Evolutionary conservation across 2,329 filamentous ascomycete species (phyloP), one percentile per base, ranked within the genome.

Genomic region (Verticillium dahliae): DNA sequence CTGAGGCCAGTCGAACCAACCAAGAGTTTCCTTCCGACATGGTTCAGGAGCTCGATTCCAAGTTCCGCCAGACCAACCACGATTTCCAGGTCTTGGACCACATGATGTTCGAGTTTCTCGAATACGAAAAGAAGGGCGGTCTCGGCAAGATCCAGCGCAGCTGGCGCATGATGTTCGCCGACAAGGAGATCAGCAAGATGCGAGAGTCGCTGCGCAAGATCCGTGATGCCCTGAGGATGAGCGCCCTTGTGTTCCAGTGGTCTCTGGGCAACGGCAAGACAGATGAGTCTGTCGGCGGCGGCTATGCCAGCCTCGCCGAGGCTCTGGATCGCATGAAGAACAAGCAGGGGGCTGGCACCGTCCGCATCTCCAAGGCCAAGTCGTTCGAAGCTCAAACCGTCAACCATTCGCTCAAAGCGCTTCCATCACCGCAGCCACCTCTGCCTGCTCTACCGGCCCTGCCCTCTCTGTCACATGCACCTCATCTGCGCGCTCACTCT

Each of bases 71-170:
- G 31, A 83, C 85, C 11, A 80, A 85, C 66, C 78, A 80, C 52
- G 85, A 89, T 68, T 89, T 90, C 69, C 79, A 83, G 62, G 77
- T 84, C 2, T 78, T 90, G 1, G 83, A 88, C 66, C 83, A 88
- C 66, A 80, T 89, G 77, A 78, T 90, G 22, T 74, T 76, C 68
- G 85, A 83, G 67, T 81, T 86, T 63, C 76, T 89, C 22, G 84
- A 85, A 61, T 85, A 85, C 63, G 86, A 89, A 69, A 82, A 81
- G 68, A 86, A 84, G 67, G 80, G 85, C 18, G 76, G 84, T 39
- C 80, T 89, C 69, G 83, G 84, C 38, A 84, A 81, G 66, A 75
- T 89, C 65, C 79, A 81, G 60, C 85, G 83, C 67, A 83, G 85
- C 39, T 87, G 85, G 75, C 81, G 85, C 58, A 86, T 84, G 74